A percentile compares a stretch with the other conserved stretches of the same genome.
Evolutionary conservation across 768 basidiomycete species (phyloP).

Genomic region (Mycena latifolia): DNA sequence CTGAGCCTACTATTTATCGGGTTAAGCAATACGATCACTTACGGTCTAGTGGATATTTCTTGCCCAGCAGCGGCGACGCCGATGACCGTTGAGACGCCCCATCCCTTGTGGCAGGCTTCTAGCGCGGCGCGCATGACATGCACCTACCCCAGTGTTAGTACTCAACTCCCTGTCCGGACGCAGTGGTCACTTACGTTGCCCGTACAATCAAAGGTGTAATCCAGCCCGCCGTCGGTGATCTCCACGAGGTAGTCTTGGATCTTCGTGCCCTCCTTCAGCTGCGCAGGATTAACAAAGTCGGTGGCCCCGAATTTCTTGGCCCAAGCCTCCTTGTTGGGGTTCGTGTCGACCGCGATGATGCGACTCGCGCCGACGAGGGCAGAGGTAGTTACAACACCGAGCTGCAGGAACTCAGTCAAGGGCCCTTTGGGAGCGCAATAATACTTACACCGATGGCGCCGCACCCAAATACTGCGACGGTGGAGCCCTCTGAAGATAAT

Average conservation of each 20-base stretch:
- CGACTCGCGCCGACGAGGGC: constrained; percentile 83
- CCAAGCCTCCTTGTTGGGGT: constrained; percentile 88
- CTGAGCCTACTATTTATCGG: constrained; percentile 4
- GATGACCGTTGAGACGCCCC: constrained; percentile 97
- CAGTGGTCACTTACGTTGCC: constrained; percentile 72
- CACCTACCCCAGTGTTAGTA: constrained; percentile 59
- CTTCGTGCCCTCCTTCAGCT: constrained; percentile 80
- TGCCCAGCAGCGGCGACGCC: constrained; percentile 98
- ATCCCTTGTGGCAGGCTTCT: constrained; percentile 99
- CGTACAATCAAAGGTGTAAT: constrained; percentile 97
- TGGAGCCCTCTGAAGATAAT: constrained; percentile 73
- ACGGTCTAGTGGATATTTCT: constrained; percentile 93
- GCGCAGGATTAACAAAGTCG: constrained; percentile 90
- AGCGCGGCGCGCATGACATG: constrained; percentile 95
- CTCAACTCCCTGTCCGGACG: constrained; percentile 46
- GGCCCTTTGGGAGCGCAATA: not conserved
- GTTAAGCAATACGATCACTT: constrained; percentile 44
- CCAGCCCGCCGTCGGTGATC: constrained; percentile 95
- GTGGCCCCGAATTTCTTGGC: constrained; percentile 94
- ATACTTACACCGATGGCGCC: constrained; percentile 83
- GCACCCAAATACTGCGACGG: constrained; percentile 95
- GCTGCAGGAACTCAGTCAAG: constrained; percentile 37
- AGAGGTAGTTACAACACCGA: constrained; percentile 91
- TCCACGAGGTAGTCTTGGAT: constrained; percentile 93
- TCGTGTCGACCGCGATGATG: constrained; percentile 94